A percentile compares a stretch with the other conserved stretches of the same genome.
Conservation (phyloP, 2,329 filamentous ascomycete genomes). For the Pestalotiopsis sp. region DNA sequence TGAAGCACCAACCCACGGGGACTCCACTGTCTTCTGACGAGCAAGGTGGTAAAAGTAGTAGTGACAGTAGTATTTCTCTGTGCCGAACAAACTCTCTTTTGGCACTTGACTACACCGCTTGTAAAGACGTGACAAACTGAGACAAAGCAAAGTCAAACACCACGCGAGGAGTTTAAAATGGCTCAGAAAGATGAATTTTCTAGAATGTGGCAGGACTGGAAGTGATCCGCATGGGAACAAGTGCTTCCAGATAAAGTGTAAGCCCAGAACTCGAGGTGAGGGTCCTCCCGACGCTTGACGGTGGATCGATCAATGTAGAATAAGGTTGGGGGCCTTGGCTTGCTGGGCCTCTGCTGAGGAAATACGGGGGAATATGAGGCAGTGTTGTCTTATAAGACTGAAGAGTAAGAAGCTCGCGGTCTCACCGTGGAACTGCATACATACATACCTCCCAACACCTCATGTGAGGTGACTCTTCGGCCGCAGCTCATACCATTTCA, state of each 20-base stretch:
- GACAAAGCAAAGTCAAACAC: neutral
- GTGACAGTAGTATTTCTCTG: neutral
- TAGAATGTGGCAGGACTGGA: neutral
- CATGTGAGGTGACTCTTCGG: neutral
- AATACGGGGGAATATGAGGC: slow-evolving; percentile 1
- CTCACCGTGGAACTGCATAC: neutral
- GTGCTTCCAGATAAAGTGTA: slow-evolving; percentile 5
- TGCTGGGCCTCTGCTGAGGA: neutral
- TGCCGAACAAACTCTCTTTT: slow-evolving; percentile 1
- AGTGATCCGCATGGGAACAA: neutral
- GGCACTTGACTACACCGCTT: slow-evolving; percentile 5
- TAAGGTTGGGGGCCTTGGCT: slow-evolving; percentile 7
- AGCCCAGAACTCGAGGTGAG: neutral
- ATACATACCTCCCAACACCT: neutral
- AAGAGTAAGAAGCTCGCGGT: neutral
- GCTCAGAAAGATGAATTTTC: neutral
- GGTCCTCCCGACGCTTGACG: neutral
- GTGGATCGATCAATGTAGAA: neutral
- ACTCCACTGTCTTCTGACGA: slow-evolving; percentile 24
- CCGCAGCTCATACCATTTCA: neutral
- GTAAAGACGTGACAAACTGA: neutral
- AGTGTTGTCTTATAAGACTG: neutral
- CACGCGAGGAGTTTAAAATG: neutral
- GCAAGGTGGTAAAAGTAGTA: neutral
- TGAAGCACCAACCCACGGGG: slow-evolving; percentile 14